Percentiles rank a stretch among this genome's conserved stretches.
phyloP scores from a whole-genome alignment of 2,329 filamentous ascomycete species.

The Ceratocystis alfenasii region DNA sequence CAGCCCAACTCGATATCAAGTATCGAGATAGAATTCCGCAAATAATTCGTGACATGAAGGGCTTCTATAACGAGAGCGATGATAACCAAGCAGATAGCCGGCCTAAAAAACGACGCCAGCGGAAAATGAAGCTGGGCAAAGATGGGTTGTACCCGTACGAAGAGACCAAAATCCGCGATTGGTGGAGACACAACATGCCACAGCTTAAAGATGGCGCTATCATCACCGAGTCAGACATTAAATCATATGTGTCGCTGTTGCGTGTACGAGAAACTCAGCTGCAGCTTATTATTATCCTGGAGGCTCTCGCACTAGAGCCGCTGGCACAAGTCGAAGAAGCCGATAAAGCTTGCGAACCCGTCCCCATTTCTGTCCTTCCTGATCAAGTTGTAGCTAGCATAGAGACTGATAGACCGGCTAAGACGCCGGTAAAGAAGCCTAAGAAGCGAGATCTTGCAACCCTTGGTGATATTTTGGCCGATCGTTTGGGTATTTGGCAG shows the following conservation, averaged over 20 bases:
- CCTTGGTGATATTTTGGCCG: conserved; percentile 60
- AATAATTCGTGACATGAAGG: conserved; percentile 46
- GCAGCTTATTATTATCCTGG: conserved; percentile 68
- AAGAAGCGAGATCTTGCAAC: conserved; percentile 52
- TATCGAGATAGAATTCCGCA: conserved; percentile 59
- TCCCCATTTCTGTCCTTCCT: conserved; percentile 8
- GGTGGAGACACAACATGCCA: conserved; percentile 54
- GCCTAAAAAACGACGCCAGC: conserved; percentile 42
- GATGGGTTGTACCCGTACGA: conserved; percentile 58
- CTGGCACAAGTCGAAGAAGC: conserved; percentile 33
- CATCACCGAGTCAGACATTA: conserved; percentile 42
- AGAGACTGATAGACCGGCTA: conserved; percentile 29
- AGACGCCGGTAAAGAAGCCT: conserved; percentile 40
- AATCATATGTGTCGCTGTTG: conserved; percentile 51
- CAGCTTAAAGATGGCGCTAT: conserved; percentile 35
- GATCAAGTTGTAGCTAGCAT: conserved; percentile 22
- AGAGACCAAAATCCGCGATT: conserved; percentile 50
- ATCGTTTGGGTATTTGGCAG: conserved; percentile 74
- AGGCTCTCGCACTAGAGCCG: conserved; percentile 59
- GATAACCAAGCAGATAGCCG: conserved; percentile 23
- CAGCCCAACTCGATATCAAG: conserved; percentile 63
- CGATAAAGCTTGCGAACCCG: conserved; percentile 28
- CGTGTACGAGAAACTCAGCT: conserved; percentile 66
- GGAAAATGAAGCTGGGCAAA: conserved; percentile 55
- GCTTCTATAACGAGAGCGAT: conserved; percentile 44